Conservation (phyloP, 345 rosid genomes). For the Populus tremula region DNA sequence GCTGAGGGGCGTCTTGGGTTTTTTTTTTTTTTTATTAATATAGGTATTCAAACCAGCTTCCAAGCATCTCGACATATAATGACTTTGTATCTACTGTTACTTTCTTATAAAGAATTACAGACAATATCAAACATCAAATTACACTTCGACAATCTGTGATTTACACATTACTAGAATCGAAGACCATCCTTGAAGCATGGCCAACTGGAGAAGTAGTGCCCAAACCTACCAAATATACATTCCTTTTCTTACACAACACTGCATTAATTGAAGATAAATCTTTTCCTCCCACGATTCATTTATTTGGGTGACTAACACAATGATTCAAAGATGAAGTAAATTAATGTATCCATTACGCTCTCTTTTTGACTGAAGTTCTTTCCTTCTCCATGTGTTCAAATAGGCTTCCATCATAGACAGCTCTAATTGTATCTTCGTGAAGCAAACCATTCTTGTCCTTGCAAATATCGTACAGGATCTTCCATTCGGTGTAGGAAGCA, state of each 20-base stretch:
- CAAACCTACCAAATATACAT: background rate
- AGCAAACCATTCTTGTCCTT: conserved; percentile 73
- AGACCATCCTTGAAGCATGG: background rate
- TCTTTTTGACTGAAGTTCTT: conserved; percentile 43
- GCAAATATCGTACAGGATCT: conserved; percentile 44
- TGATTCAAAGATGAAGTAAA: background rate
- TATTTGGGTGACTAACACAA: background rate
- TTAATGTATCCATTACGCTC: conserved; percentile 22
- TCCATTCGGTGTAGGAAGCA: conserved; percentile 71
- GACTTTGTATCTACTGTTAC: background rate
- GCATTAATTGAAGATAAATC: background rate
- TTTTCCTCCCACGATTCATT: background rate
- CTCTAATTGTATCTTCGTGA: conserved; percentile 56
- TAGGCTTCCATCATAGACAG: conserved; percentile 75
- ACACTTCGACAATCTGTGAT: background rate
- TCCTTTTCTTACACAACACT: conserved; percentile 2
- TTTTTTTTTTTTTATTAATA: no score
- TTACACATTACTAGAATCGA: background rate
- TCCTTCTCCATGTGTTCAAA: conserved; percentile 62
- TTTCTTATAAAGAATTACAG: background rate
- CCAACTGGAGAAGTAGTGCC: background rate
- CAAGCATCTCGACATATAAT: no score
- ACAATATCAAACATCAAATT: background rate
- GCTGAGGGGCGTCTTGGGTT: background rate
- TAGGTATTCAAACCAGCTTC: no score